These are phyloP conservation scores for Botrytis fragariae DNA, from an alignment of 2,329 filamentous ascomycete genomes.

Conservation along the genomic window DNA sequence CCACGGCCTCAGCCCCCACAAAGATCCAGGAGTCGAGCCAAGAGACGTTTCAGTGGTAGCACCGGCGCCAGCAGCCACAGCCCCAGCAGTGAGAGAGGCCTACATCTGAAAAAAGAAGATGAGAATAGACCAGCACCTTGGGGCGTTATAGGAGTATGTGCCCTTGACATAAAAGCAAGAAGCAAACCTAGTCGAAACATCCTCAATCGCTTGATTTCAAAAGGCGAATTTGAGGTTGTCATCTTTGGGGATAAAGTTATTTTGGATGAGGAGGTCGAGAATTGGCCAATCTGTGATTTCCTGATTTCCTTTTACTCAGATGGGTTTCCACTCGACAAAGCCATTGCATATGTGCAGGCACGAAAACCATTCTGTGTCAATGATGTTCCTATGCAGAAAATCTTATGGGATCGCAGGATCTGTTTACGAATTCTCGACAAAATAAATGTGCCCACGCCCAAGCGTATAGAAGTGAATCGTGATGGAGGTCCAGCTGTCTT, in stretches of 20 bases:
- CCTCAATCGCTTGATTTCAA: slow-evolving; percentile 83
- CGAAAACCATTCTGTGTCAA: slow-evolving; percentile 97
- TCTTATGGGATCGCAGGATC: slow-evolving; percentile 91
- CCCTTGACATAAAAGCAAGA: slow-evolving; percentile 89
- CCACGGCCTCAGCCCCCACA: slow-evolving; percentile 45
- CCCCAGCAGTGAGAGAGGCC: slow-evolving; percentile 66
- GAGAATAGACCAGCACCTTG: slow-evolving; percentile 61
- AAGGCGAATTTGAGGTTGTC: slow-evolving; percentile 91
- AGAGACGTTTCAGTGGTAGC: slow-evolving; percentile 77
- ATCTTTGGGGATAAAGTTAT: slow-evolving; percentile 99
- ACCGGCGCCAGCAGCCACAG: slow-evolving; percentile 80
- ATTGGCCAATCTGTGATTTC: slow-evolving; percentile 91
- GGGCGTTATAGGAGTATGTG: slow-evolving; percentile 86
- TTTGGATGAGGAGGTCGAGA: slow-evolving; percentile 91
- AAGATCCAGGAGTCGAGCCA: slow-evolving; percentile 65
- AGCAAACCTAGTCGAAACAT: slow-evolving; percentile 98
- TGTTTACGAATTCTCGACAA: slow-evolving; percentile 86
- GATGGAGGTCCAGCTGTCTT: slow-evolving; percentile 84
- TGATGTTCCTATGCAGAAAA: slow-evolving; percentile 94
- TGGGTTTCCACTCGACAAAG: slow-evolving; percentile 94
- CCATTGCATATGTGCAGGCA: slow-evolving; percentile 89
- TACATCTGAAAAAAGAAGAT: slow-evolving; percentile 52
- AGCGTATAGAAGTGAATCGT: slow-evolving; percentile 83
- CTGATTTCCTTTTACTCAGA: slow-evolving; percentile 98
- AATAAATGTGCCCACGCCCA: slow-evolving; percentile 85